Conservation (phyloP, 345 rosid species). For the Luvunga scandens region DNA sequence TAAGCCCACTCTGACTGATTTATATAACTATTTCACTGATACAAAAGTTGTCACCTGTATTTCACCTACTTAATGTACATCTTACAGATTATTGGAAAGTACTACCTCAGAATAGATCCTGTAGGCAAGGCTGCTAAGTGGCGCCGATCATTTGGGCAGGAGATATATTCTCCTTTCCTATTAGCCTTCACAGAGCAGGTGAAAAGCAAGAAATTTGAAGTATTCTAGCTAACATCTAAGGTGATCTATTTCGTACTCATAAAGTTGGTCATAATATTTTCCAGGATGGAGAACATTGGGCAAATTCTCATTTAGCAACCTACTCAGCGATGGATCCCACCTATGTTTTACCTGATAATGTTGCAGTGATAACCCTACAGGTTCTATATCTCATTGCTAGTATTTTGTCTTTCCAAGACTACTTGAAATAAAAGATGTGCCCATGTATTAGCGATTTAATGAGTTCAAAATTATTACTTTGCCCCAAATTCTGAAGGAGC, state of each 20-base stretch:
- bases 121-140: constrained; percentile 24
- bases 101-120: constrained; percentile 22
- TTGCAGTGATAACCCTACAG: constrained; percentile 44
- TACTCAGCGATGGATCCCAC: constrained; percentile 37
- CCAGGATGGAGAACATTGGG: constrained; percentile 39
- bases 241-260: not conserved
- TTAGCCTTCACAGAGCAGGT: constrained; percentile 30
- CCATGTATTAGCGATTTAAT: not conserved
- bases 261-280: not conserved
- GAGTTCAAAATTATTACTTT: not conserved
- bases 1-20: constrained; percentile 23
- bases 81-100: constrained; percentile 11
- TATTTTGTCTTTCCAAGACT: not conserved
- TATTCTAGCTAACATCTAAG: not conserved
- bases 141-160: constrained; percentile 28
- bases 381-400: not conserved
- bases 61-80: not conserved
- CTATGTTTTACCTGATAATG: constrained; percentile 35
- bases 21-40: not conserved
- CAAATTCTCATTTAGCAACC: constrained; percentile 25
- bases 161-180: constrained; percentile 24
- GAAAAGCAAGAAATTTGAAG: not conserved
- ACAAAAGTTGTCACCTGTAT: not conserved
- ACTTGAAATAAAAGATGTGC: not conserved
- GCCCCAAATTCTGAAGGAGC: constrained; percentile 31